phyloP scores from a whole-genome alignment of 164 flowering plant genomes.

The Macadamia integrifolia region DNA sequence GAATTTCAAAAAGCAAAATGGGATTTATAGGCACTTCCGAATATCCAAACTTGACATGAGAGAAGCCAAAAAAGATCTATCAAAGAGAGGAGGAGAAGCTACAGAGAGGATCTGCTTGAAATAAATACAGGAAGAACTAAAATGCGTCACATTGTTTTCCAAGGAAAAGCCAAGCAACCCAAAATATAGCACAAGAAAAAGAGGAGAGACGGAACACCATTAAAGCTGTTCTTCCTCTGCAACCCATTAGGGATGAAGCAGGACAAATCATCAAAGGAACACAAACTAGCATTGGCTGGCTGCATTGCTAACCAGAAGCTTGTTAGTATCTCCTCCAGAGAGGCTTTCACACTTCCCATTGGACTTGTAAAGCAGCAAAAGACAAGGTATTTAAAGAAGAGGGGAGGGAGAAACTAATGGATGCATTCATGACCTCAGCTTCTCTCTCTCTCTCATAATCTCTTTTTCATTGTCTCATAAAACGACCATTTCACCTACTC shows the following conservation, averaged over 20 bases:
- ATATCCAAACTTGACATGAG: slow-evolving; percentile 5
- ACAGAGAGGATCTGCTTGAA: background rate
- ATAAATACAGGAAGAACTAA: background rate
- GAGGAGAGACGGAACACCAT: background rate
- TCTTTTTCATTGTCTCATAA: no score
- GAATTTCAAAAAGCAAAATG: background rate
- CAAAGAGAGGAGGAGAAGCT: background rate
- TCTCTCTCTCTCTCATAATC: no score
- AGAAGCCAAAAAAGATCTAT: background rate
- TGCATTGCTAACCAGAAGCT: no score
- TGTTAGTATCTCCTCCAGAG: no score
- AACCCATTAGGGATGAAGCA: background rate
- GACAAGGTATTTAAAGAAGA: no score
- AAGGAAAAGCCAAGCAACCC: background rate
- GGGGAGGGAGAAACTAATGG: no score
- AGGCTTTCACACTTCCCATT: no score
- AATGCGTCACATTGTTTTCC: background rate
- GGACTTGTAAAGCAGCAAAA: no score
- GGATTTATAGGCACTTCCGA: slow-evolving; percentile 10
- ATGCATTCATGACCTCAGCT: no score
- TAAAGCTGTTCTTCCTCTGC: slow-evolving; percentile 10
- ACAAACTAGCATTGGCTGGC: background rate
- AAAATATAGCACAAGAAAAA: background rate
- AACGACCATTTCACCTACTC: no score
- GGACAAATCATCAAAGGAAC: background rate